Base-by-base conservation (phyloP, 257 asterid genomes). In the Nicotiana tabacum region DNA sequence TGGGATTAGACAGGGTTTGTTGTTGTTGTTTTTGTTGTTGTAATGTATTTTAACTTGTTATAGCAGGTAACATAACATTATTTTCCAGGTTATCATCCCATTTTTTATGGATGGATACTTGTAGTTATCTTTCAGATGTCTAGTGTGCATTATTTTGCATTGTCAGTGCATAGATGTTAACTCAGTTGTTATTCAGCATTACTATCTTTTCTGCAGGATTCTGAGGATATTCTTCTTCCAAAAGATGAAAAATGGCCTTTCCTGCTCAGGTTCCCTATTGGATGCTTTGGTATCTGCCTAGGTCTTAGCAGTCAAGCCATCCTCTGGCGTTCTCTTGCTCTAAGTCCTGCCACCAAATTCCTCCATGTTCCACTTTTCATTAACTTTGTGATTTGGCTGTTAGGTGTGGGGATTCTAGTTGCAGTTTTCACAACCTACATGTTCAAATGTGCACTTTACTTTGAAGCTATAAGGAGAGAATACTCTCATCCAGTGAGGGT, bases 221-320 rank as follows among this genome's bases (percentile, higher is more conserved):
- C 89, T 0, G 99, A 95, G 86, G 97, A 92, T 89, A 95, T 95
- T 87, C 97, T 95, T 37, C 87, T 94, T 29, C 98, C 99, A 0
- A 94, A 92, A 83, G 97, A 93, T 78, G 95, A 92, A 74, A 86
- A 18, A 81, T 95, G 98, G 99, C 98, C 98, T 0, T 95, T 95
- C 86, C 98, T 95, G 56, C 98, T 95, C 48, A 92, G 99, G 2
- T 95, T 95, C 82, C 99, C 99, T 5, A 92, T 95, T 17, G 98
- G 98, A 39, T 92, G 99, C 88, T 95, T 91, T 48, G 99, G 99
- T 15, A 95, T 95, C 7, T 92, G 96, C 66, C 88, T 95, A 32
- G 99, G 99, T 62, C 94, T 95, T 0, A 92, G 99, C 90, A 95
- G 99, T 85, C 99, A 95, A 61, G 90, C 99, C 76, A 92, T 95